Evolutionary conservation across 1,284 basidiomycete species (phyloP), one percentile per base, ranked within the genome.

Genomic region (Apiotrichum domesticum): DNA sequence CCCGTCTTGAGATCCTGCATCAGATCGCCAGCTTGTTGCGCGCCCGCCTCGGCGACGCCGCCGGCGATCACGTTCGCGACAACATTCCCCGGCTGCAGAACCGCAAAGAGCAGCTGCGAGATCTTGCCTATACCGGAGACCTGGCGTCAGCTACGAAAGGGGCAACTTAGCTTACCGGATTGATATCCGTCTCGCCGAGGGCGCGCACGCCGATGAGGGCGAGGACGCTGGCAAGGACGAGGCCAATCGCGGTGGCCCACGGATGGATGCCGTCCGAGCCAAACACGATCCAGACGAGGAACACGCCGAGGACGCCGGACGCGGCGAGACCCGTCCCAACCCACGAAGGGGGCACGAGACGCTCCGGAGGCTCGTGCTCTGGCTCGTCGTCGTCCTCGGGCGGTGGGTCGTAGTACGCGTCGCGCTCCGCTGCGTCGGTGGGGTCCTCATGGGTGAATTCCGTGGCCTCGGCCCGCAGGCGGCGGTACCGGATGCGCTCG

Each of bases 1-100:
- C 95, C 95, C 1, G 94, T 97, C 79, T 98, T 98, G 64, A 97
- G 80, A 74, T 98, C 95, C 79, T 98, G 94, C 93, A 98, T 97
- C 15, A 98, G 83, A 73, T 98, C 94, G 14, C 94, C 95, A 7
- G 94, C 92, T 85, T 96, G 92, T 77, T 90, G 89, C 32, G 94
- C 94, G 14, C 94, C 94, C 34, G 94, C 94, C 78, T 98, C 94
- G 5, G 92, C 88, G 13, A 98, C 92, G 39, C 92, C 94, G 9
- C 94, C 94, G 3, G 94, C 94, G 55, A 98, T 90, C 68, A 98
- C 87, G 70, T 97, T 97, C 4, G 94, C 94, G 3, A 97, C 89
- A 15, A 96, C 84, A 68, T 93, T 94, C 35, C 91, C 89, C 0
- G 94, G 94, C 71, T 96, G 93, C 46, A 97, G 82, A 77, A 94